Evolutionary conservation across 768 basidiomycete species (phyloP).

Genomic region (Amanita pallidorosea): DNA sequence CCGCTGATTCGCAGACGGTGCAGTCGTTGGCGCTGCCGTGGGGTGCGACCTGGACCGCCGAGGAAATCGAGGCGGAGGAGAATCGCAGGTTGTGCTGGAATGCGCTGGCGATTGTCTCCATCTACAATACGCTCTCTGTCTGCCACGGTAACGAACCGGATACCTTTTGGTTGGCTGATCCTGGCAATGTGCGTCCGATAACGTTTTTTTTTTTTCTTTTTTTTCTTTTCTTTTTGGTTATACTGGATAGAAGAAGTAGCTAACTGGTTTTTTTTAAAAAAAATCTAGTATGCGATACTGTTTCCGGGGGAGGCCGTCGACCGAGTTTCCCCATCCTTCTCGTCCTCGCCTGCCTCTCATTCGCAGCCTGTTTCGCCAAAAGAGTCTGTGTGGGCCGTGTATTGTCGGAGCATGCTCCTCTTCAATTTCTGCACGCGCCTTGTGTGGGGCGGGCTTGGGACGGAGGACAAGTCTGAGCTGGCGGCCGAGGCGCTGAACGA

Average conservation of each 20-base stretch:
- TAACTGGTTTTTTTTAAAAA: constrained; percentile 8
- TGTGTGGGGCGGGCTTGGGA: constrained; percentile 26
- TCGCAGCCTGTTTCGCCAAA: constrained; percentile 46
- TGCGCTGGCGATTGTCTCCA: constrained; percentile 56
- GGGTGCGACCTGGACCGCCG: constrained; percentile 44
- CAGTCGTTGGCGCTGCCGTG: constrained; percentile 50
- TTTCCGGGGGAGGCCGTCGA: constrained; percentile 69
- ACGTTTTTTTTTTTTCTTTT: too few species aligned
- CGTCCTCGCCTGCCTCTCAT: constrained; percentile 10
- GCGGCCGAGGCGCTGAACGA: constrained; percentile 58
- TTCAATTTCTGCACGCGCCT: constrained; percentile 64
- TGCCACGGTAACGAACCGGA: constrained; percentile 51
- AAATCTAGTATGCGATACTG: constrained; percentile 49
- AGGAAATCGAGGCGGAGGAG: constrained; percentile 55
- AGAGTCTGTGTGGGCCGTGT: constrained; percentile 74
- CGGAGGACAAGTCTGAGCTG: constrained; percentile 47
- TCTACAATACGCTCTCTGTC: constrained; percentile 58
- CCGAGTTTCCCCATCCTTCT: constrained; percentile 29
- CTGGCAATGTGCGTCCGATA: constrained; percentile 48
- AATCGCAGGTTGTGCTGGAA: constrained; percentile 72
- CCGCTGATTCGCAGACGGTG: constrained; percentile 26
- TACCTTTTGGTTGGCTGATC: constrained; percentile 49
- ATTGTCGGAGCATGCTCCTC: constrained; percentile 72
- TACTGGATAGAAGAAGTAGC: neutral
- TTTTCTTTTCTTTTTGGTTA: neutral